Percentiles rank a stretch among this genome's conserved stretches.
These are phyloP conservation scores for Beauveria varroae DNA, from an alignment of 2,329 filamentous ascomycete genomes.

Conservation along the genomic window DNA sequence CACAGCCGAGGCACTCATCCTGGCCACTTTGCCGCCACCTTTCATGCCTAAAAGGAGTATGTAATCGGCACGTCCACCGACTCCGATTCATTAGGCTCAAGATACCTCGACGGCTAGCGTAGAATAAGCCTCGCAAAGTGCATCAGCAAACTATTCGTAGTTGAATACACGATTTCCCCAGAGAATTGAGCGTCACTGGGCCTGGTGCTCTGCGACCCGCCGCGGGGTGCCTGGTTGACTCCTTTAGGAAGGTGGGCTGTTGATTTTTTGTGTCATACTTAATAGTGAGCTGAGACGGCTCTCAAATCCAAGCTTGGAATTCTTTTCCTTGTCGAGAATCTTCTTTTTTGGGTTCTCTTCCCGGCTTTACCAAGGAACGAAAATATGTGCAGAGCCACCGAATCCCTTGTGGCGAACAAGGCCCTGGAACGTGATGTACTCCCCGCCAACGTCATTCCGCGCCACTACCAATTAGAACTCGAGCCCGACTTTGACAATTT, in stretches of 20 bases:
- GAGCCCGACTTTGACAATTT: constrained; percentile 87
- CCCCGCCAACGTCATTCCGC: constrained; percentile 81
- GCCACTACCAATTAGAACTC: constrained; percentile 83
- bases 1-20: too few relatives aligned
- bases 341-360: background rate
- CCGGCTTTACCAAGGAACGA: too few relatives aligned
- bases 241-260: background rate
- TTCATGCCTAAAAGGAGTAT: background rate
- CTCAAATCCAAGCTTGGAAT: background rate
- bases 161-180: background rate
- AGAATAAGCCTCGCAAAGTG: background rate
- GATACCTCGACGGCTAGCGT: background rate
- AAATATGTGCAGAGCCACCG: background rate
- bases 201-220: background rate
- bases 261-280: background rate
- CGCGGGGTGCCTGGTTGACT: background rate
- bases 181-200: background rate
- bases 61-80: background rate
- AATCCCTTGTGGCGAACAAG: background rate
- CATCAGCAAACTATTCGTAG: constrained; percentile 3
- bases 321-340: background rate
- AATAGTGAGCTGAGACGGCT: background rate
- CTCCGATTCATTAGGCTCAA: background rate
- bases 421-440: constrained; percentile 63
- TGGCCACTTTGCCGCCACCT: too few relatives aligned